phyloP scores from a whole-genome alignment of 306 rosid genomes.

The Luffa aegyptiaca region DNA sequence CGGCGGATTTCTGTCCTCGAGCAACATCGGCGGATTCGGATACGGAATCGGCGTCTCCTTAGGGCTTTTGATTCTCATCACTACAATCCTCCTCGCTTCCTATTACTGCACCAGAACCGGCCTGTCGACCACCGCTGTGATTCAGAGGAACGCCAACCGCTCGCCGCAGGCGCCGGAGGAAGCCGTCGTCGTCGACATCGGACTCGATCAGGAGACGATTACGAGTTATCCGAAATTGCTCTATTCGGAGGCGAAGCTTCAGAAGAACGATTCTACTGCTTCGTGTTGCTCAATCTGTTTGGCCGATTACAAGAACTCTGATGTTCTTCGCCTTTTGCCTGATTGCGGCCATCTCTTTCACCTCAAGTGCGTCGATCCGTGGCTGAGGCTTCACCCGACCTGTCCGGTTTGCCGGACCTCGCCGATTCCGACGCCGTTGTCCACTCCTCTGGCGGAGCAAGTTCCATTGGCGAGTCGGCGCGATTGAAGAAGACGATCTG shows the following conservation, averaged over 20 bases:
- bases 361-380: constrained; percentile 70
- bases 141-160: constrained; percentile 5
- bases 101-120: constrained; percentile 60
- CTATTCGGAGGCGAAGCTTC: constrained; percentile 55
- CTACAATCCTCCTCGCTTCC: constrained; percentile 83
- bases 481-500: constrained; percentile 20
- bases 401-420: constrained; percentile 95
- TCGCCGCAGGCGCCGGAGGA: background rate
- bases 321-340: constrained; percentile 58
- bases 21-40: constrained; percentile 56
- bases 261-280: constrained; percentile 31
- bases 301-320: constrained; percentile 55
- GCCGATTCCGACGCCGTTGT: constrained; percentile 78
- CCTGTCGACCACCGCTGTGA: constrained; percentile 7
- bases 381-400: constrained; percentile 77
- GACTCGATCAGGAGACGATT: constrained; percentile 71
- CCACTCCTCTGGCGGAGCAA: constrained; percentile 94
- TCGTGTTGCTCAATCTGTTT: constrained; percentile 77
- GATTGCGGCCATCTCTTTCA: constrained; percentile 83
- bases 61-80: constrained; percentile 74
- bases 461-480: constrained; percentile 62
- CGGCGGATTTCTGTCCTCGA: constrained; percentile 19
- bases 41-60: constrained; percentile 80
- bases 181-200: constrained; percentile 43
- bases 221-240: constrained; percentile 57